Conservation (phyloP, 768 basidiomycete genomes). For the Suillus occidentalis region DNA sequence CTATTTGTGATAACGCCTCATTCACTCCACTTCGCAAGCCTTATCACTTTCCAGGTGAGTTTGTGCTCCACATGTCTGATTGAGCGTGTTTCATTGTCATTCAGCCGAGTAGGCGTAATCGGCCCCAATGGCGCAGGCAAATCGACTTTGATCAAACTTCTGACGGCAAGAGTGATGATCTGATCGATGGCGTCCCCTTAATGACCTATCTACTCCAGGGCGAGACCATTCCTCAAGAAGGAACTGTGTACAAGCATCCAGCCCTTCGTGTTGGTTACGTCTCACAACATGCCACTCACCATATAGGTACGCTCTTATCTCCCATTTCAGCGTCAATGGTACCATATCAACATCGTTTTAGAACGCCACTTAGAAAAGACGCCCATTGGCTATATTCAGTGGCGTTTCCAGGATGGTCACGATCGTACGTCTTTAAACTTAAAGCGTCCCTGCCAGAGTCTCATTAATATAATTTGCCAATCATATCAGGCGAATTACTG, state of each 20-base stretch:
- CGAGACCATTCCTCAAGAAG: slow-evolving; percentile 89
- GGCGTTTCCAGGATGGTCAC: slow-evolving; percentile 98
- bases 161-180: slow-evolving; percentile 58
- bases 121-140: slow-evolving; percentile 97
- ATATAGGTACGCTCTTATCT: slow-evolving; percentile 59
- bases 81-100: slow-evolving; percentile 23
- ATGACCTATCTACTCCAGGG: slow-evolving; percentile 49
- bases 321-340: slow-evolving; percentile 15
- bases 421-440: slow-evolving; percentile 63
- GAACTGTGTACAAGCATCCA: slow-evolving; percentile 92
- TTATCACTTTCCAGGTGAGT: slow-evolving; percentile 85
- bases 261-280: slow-evolving; percentile 94
- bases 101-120: slow-evolving; percentile 85
- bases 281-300: slow-evolving; percentile 97
- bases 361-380: slow-evolving; percentile 96
- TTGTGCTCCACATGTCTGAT: slow-evolving; percentile 22
- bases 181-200: slow-evolving; percentile 8
- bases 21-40: slow-evolving; percentile 25
- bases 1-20: slow-evolving; percentile 1
- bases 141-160: slow-evolving; percentile 91
- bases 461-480: slow-evolving; percentile 14
- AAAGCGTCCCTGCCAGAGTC: slow-evolving; percentile 11
- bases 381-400: slow-evolving; percentile 95
- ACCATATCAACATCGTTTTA: slow-evolving; percentile 30
- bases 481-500: slow-evolving; percentile 69